A percentile compares a stretch with the other conserved stretches of the same genome.
Evolutionary conservation across 257 asterid genomes (phyloP).

Genomic region (Gardenia jasminoides): DNA sequence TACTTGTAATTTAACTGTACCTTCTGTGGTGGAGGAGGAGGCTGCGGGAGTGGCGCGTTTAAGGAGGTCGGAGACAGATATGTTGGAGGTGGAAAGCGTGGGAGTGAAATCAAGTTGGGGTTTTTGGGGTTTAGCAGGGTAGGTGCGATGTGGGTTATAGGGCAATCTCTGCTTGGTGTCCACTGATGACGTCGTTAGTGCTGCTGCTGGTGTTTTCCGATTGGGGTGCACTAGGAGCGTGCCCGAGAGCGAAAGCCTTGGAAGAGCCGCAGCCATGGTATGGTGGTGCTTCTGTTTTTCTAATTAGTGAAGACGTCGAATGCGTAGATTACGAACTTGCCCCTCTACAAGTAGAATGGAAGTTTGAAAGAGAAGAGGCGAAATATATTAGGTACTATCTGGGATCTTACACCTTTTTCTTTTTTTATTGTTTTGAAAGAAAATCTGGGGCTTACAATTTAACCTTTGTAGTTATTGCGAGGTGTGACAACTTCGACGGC

Average conservation of each 20-base stretch:
- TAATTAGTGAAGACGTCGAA: neutral
- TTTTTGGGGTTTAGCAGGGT: conserved; percentile 45
- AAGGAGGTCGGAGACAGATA: conserved; percentile 70
- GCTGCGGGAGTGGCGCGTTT: conserved; percentile 45
- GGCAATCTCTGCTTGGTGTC: conserved; percentile 67
- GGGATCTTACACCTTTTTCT: too few species aligned
- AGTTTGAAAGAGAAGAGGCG: too few species aligned
- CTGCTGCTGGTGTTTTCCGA: conserved; percentile 14
- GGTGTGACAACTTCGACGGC: too few species aligned
- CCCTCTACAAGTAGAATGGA: too few species aligned
- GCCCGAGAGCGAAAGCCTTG: conserved; percentile 34
- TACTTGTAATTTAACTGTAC: neutral
- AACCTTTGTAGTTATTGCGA: too few species aligned
- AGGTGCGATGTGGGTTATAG: conserved; percentile 81
- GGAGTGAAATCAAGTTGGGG: conserved; percentile 20
- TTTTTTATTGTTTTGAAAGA: too few species aligned
- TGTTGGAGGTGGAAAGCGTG: conserved; percentile 25
- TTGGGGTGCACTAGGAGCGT: neutral
- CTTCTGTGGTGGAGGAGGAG: conserved; percentile 2
- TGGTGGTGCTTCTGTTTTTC: neutral
- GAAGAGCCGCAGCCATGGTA: conserved; percentile 48
- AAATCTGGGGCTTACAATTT: too few species aligned
- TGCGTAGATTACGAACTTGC: too few species aligned
- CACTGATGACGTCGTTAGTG: conserved; percentile 48
- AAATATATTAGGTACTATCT: too few species aligned